A percentile compares a stretch with the other conserved stretches of the same genome.
phyloP scores from a whole-genome alignment of 495 filamentous ascomycete genomes.

The Aspergillus homomorphus region DNA sequence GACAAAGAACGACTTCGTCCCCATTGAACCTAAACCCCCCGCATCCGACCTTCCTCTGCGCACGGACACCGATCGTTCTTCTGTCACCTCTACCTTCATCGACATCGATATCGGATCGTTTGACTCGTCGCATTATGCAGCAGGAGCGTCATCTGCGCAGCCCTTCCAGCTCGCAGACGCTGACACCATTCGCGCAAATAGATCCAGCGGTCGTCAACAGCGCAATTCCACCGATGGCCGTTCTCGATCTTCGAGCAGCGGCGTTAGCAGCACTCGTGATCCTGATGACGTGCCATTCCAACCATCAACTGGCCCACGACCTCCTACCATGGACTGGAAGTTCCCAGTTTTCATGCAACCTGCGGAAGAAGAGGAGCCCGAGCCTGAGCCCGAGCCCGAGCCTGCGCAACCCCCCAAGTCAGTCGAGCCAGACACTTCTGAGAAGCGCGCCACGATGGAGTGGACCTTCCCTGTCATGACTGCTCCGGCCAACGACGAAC shows the following conservation, averaged over 20 bases:
- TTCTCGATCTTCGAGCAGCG: slow-evolving; percentile 32
- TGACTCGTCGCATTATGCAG: slow-evolving; percentile 47
- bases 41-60: slow-evolving; percentile 50
- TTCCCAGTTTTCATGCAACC: slow-evolving; percentile 38
- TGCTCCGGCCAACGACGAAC: slow-evolving; percentile 16
- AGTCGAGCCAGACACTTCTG: slow-evolving; percentile 7
- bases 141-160: slow-evolving; percentile 40
- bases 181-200: slow-evolving; percentile 49
- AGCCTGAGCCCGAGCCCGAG: slow-evolving; percentile 18
- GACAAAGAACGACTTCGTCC: slow-evolving; percentile 47
- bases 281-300: slow-evolving; percentile 31
- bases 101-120: slow-evolving; percentile 49
- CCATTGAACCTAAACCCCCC: slow-evolving; percentile 32
- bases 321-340: slow-evolving; percentile 51
- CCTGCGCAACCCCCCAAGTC: slow-evolving; percentile 3
- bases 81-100: slow-evolving; percentile 48
- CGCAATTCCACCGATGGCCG: slow-evolving; percentile 38
- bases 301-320: slow-evolving; percentile 37
- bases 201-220: slow-evolving; percentile 37
- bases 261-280: slow-evolving; percentile 22
- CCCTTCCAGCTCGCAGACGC: slow-evolving; percentile 50
- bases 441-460: slow-evolving; percentile 26
- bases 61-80: slow-evolving; percentile 45
- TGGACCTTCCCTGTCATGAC: slow-evolving; percentile 51
- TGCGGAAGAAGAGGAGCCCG: slow-evolving; percentile 20